Conservation (phyloP, 208 protist genomes). For the Acanthamoeba triangularis region DNA sequence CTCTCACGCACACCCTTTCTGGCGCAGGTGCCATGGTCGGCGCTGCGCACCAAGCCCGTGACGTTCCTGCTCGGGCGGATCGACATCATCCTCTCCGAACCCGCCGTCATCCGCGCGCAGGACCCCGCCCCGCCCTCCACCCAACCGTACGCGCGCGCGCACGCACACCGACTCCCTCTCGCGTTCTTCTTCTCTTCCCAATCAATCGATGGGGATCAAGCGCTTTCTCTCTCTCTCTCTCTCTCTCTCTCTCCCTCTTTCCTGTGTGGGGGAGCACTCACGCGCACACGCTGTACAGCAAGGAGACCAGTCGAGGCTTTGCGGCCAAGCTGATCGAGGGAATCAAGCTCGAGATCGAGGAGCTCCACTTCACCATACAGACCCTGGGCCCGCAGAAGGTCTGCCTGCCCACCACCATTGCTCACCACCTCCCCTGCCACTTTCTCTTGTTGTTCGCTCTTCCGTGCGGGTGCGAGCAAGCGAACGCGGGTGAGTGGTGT, state of each 20-base stretch:
- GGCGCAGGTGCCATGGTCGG: background rate
- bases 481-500: no score
- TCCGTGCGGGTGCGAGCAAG: no score
- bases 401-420: background rate
- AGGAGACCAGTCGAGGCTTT: conserved; percentile 2
- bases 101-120: background rate
- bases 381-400: conserved; percentile 54
- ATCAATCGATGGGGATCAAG: no score
- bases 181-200: no score
- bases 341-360: conserved; percentile 33
- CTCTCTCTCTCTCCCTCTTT: no score
- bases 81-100: conserved; percentile 20
- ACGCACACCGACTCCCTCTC: no score
- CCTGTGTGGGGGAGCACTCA: no score
- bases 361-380: conserved; percentile 68
- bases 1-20: no score
- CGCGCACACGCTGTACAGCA: background rate
- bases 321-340: conserved; percentile 41
- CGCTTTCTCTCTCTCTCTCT: no score
- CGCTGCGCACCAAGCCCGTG: conserved; percentile 14
- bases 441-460: no score
- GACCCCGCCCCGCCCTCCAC: background rate
- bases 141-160: background rate
- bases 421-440: background rate
- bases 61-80: conserved; percentile 20